A percentile compares a stretch with the other conserved stretches of the same genome.
Evolutionary conservation across 2,329 filamentous ascomycete genomes (phyloP).

Genomic region (Xylaria sp.): DNA sequence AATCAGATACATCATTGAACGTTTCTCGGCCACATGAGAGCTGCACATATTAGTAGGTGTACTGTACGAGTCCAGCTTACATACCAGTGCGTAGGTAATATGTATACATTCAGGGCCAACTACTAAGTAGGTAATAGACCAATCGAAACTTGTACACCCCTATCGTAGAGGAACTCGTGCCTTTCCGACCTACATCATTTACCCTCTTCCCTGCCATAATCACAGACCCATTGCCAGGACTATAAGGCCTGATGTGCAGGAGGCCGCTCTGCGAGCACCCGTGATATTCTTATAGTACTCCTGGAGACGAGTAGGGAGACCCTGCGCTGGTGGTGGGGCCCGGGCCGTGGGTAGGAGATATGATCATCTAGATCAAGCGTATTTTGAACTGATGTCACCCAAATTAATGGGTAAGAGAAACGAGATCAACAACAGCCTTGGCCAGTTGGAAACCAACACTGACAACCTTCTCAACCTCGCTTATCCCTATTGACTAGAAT

Average conservation of each 20-base stretch:
- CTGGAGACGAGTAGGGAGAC: not conserved
- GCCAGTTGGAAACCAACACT: too few species aligned
- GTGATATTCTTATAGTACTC: not conserved
- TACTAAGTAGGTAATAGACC: not conserved
- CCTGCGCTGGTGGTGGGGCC: not conserved
- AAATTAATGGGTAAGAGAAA: too few species aligned
- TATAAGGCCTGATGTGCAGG: not conserved
- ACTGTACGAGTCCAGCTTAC: not conserved
- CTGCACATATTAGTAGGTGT: not conserved
- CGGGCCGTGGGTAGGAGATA: too few species aligned
- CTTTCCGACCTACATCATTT: not conserved
- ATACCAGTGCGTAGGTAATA: not conserved
- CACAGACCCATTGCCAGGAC: not conserved
- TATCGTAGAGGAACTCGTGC: not conserved
- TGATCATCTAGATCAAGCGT: not conserved
- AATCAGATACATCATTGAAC: too few species aligned
- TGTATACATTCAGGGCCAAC: not conserved
- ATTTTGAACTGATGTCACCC: not conserved
- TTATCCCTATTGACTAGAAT: not conserved
- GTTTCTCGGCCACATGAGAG: slow-evolving; percentile 13
- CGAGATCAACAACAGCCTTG: too few species aligned
- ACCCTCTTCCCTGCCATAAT: not conserved
- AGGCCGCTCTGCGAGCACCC: not conserved
- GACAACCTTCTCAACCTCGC: too few species aligned
- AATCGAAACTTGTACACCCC: not conserved